Evolutionary conservation across 2,329 filamentous ascomycete genomes (phyloP).

Genomic region (Cercospora citrullina): DNA sequence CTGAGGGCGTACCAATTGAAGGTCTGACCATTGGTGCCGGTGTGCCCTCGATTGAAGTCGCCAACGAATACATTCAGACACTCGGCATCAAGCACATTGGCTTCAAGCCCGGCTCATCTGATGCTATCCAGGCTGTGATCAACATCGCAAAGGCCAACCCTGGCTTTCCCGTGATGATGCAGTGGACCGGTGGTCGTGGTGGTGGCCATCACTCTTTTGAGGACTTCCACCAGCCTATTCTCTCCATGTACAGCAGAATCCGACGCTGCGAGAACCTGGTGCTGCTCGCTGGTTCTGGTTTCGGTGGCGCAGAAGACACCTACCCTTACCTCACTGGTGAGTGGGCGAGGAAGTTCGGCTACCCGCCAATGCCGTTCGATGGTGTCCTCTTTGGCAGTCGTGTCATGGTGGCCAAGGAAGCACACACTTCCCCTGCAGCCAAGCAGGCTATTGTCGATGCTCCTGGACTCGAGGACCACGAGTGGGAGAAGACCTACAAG

Average conservation of each 20-base stretch:
- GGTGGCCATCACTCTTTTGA: constrained; percentile 94
- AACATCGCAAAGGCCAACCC: constrained; percentile 95
- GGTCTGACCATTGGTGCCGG: constrained; percentile 90
- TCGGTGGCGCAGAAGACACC: constrained; percentile 85
- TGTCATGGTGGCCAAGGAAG: constrained; percentile 94
- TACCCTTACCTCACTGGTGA: constrained; percentile 88
- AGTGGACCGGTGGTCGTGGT: constrained; percentile 93
- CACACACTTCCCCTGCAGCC: constrained; percentile 79
- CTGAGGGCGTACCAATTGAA: constrained; percentile 86
- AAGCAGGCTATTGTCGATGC: constrained; percentile 90
- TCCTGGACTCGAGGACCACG: constrained; percentile 72
- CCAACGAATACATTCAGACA: constrained; percentile 90
- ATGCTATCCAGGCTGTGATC: constrained; percentile 85
- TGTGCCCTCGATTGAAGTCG: constrained; percentile 89
- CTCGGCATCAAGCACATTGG: constrained; percentile 88
- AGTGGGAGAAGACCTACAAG: constrained; percentile 95
- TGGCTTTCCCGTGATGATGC: constrained; percentile 84
- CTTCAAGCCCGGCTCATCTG: constrained; percentile 89
- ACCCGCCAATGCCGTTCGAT: constrained; percentile 91
- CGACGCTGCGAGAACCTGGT: constrained; percentile 84
- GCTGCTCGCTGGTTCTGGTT: constrained; percentile 85
- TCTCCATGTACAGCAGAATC: constrained; percentile 88
- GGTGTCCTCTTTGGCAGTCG: constrained; percentile 87
- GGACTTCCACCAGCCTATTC: constrained; percentile 89
- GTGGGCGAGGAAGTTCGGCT: constrained; percentile 85